phyloP scores from a whole-genome alignment of 1,284 basidiomycete species.

The Cryptococcus jaspeensis region DNA sequence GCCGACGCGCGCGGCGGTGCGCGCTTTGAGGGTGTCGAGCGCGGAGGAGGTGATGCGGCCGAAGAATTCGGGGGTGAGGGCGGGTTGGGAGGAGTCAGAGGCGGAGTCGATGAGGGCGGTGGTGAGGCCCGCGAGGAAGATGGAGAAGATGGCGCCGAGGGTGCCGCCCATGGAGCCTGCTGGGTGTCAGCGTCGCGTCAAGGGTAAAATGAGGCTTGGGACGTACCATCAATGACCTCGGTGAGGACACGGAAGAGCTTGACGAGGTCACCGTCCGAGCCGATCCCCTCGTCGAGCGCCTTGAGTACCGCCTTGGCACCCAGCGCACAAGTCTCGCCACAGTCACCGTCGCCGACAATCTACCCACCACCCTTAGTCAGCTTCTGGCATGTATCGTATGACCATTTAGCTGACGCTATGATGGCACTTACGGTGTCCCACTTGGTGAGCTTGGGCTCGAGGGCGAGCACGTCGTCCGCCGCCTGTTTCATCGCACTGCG shows the following conservation, averaged over 20 bases:
- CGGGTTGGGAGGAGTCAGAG: conserved; percentile 4
- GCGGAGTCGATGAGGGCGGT: conserved; percentile 33
- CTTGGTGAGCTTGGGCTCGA: conserved; percentile 53
- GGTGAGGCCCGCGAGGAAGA: conserved; percentile 48
- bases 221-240: conserved; percentile 46
- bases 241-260: conserved; percentile 43
- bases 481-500: conserved; percentile 32
- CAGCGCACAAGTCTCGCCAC: conserved; percentile 47
- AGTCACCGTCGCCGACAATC: conserved; percentile 48
- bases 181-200: neutral
- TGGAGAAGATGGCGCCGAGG: conserved; percentile 48
- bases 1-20: conserved; percentile 52
- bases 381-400: neutral
- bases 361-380: conserved; percentile 1
- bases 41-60: conserved; percentile 31
- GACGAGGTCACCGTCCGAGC: conserved; percentile 42
- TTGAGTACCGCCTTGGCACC: conserved; percentile 43
- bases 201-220: neutral
- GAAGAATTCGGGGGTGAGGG: conserved; percentile 25
- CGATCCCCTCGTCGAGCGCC: conserved; percentile 33
- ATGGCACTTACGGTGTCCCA: conserved; percentile 51
- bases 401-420: neutral
- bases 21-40: conserved; percentile 47
- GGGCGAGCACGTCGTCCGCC: conserved; percentile 37
- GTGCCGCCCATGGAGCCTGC: conserved; percentile 46